These are phyloP conservation scores for Sclerospora graminicola DNA, from an alignment of 352 stramenopile genomes.

Conservation along the genomic window DNA sequence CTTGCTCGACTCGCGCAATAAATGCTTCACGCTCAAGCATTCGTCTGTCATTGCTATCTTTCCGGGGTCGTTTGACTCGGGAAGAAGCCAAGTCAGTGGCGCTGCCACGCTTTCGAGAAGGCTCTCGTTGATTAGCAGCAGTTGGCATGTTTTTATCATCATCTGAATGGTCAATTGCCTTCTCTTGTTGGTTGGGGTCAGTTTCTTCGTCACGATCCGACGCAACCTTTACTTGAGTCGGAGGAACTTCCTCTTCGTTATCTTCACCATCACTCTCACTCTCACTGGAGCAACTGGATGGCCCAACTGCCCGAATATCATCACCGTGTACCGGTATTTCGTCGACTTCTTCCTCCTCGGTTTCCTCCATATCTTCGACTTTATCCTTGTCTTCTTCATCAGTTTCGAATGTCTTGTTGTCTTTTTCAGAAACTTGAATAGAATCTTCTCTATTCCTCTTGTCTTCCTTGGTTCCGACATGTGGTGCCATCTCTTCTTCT, in stretches of 20 bases:
- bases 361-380: constrained; percentile 1
- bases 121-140: not conserved
- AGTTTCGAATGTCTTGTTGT: not conserved
- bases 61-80: constrained; percentile 5
- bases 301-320: constrained; percentile 1
- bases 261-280: constrained; percentile 6
- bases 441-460: constrained; percentile 1
- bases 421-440: constrained; percentile 4
- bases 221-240: constrained; percentile 3
- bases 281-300: constrained; percentile 7
- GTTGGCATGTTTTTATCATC: constrained; percentile 1
- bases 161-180: not conserved
- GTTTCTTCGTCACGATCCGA: constrained; percentile 8
- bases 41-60: not conserved
- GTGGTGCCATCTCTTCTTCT: not conserved
- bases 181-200: constrained; percentile 2
- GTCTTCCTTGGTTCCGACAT: constrained; percentile 5
- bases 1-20: constrained; percentile 13
- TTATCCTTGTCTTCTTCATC: not conserved
- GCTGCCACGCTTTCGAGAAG: constrained; percentile 7
- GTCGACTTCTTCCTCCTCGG: constrained; percentile 6
- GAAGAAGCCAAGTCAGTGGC: not conserved
- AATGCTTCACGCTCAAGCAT: constrained; percentile 16
- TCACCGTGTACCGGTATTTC: constrained; percentile 1
- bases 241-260: constrained; percentile 6